Percentiles rank a stretch among this genome's conserved stretches.
phyloP scores from a whole-genome alignment of 164 flowering plant species.

The Platanus orientalis region DNA sequence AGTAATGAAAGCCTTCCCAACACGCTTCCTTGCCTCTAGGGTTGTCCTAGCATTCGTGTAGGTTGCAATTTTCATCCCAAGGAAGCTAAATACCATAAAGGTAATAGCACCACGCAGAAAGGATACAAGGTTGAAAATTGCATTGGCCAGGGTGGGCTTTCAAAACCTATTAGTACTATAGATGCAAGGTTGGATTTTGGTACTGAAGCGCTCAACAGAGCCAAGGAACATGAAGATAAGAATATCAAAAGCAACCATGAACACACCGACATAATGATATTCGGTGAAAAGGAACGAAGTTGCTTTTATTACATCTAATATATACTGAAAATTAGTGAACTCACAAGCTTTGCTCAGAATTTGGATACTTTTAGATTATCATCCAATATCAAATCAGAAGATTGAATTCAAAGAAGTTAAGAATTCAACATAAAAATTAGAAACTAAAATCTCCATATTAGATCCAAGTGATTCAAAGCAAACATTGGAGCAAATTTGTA shows the following conservation, averaged over 20 bases:
- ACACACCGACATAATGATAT: conserved; percentile 72
- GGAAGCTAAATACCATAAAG: conserved; percentile 72
- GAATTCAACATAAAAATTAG: too few species aligned
- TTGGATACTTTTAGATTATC: background rate
- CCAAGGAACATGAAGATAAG: conserved; percentile 79
- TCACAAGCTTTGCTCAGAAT: background rate
- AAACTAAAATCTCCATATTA: too few species aligned
- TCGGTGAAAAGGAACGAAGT: conserved; percentile 65
- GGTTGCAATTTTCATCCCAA: too few species aligned
- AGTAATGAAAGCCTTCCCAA: too few species aligned
- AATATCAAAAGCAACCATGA: too few species aligned
- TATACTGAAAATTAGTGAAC: background rate
- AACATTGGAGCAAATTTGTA: too few species aligned
- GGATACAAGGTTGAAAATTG: conserved; percentile 64
- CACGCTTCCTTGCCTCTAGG: too few species aligned
- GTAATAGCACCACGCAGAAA: conserved; percentile 79
- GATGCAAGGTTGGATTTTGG: conserved; percentile 53
- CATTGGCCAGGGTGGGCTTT: conserved; percentile 82
- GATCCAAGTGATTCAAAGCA: too few species aligned
- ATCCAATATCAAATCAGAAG: too few species aligned
- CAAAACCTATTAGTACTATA: conserved; percentile 45
- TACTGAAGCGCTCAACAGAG: conserved; percentile 81
- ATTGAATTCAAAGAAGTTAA: background rate
- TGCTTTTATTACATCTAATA: too few species aligned
- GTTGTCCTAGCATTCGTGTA: too few species aligned